A percentile compares a stretch with the other conserved stretches of the same genome.
Conservation (phyloP, 2,329 filamentous ascomycete species). For the Xylaria sp. region DNA sequence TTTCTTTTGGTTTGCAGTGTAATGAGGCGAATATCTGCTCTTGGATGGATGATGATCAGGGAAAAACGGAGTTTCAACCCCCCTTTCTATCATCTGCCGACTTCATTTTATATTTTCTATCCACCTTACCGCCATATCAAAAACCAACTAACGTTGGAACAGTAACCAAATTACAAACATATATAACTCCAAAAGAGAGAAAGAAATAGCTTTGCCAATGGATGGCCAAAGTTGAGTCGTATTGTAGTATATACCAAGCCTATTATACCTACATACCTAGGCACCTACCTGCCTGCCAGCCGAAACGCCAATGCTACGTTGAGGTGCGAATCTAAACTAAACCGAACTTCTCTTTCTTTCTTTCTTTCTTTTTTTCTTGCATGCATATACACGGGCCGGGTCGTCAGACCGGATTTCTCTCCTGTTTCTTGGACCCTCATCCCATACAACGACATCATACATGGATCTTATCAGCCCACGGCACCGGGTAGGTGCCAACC, state of each 20-base stretch:
- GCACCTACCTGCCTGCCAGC: constrained; percentile 7
- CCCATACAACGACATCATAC: background rate
- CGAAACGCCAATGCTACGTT: constrained; percentile 39
- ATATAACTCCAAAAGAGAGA: background rate
- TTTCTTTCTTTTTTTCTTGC: too few relatives aligned
- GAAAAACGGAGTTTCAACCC: too few relatives aligned
- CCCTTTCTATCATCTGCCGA: too few relatives aligned
- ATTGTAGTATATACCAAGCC: constrained; percentile 8
- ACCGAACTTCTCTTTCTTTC: constrained; percentile 1
- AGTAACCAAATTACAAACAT: background rate
- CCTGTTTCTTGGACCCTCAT: background rate
- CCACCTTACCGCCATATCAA: too few relatives aligned
- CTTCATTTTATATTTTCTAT: too few relatives aligned
- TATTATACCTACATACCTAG: too few relatives aligned
- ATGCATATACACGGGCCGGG: background rate
- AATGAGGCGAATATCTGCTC: too few relatives aligned
- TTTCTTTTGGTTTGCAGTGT: too few relatives aligned
- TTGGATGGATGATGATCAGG: too few relatives aligned
- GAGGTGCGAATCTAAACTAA: constrained; percentile 31
- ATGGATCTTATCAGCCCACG: constrained; percentile 63
- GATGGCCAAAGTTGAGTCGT: constrained; percentile 18
- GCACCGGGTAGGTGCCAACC: constrained; percentile 78
- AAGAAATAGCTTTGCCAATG: background rate
- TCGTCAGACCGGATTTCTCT: background rate
- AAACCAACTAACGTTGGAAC: too few relatives aligned